Conservation (phyloP, 1,139 yeast species). For the Saccharomyces hybrid region DNA sequence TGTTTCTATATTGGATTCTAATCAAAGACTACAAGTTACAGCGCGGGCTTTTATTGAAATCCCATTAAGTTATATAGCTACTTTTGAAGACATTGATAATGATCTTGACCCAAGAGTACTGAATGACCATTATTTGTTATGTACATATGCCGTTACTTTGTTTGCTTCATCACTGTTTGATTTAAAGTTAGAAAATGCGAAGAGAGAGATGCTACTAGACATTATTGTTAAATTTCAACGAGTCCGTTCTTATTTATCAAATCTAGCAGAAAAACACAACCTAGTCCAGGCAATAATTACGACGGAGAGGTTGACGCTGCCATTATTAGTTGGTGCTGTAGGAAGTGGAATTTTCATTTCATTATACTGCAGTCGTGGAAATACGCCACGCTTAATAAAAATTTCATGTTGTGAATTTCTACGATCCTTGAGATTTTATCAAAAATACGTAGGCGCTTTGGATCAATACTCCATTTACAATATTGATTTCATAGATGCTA, state of each 20-base stretch:
- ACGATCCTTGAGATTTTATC: constrained; percentile 16
- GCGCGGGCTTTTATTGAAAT: constrained; percentile 17
- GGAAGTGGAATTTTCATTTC: constrained; percentile 29
- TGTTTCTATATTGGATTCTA: constrained; percentile 19
- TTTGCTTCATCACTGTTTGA: constrained; percentile 27
- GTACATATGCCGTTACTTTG: constrained; percentile 25
- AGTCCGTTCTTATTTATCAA: constrained; percentile 18
- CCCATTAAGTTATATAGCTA: constrained; percentile 14
- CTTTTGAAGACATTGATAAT: constrained; percentile 7
- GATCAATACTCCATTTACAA: constrained; percentile 31
- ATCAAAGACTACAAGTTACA: constrained; percentile 15
- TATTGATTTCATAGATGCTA: constrained; percentile 41
- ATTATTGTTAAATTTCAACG: constrained; percentile 21
- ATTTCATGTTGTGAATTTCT: constrained; percentile 16
- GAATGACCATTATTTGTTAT: constrained; percentile 18
- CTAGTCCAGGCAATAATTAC: constrained; percentile 10
- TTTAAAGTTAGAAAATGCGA: constrained; percentile 19
- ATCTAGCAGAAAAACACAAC: constrained; percentile 10
- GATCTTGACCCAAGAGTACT: constrained; percentile 8
- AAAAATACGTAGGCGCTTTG: constrained; percentile 14
- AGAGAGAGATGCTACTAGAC: constrained; percentile 22
- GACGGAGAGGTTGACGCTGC: constrained; percentile 19
- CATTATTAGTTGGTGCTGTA: constrained; percentile 20
- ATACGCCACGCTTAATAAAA: constrained; percentile 17
- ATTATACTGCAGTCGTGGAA: constrained; percentile 19